Evolutionary conservation across 2,329 filamentous ascomycete species (phyloP).

Genomic region (Clonostachys solani): DNA sequence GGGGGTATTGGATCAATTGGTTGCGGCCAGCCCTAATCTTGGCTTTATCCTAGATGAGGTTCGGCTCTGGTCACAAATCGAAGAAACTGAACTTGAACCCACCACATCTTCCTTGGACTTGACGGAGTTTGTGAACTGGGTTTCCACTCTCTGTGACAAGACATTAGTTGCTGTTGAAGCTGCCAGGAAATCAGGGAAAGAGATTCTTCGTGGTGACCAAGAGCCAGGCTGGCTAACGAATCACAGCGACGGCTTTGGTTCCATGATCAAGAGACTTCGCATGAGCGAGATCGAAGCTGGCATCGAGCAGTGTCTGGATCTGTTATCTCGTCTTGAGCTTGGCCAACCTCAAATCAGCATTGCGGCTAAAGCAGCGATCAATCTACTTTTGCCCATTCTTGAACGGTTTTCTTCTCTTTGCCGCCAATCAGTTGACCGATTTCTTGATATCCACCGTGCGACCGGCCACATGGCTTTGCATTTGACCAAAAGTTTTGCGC

Average conservation of each 20-base stretch:
- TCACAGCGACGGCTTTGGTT: constrained; percentile 45
- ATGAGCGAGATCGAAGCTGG: constrained; percentile 46
- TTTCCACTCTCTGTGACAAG: constrained; percentile 66
- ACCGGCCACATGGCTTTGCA: constrained; percentile 72
- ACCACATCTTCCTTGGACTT: constrained; percentile 12
- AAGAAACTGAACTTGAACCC: constrained; percentile 2
- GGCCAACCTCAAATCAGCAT: constrained; percentile 14
- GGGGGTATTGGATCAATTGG: constrained; percentile 32
- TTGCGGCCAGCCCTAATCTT: constrained; percentile 46
- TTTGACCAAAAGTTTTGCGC: constrained; percentile 71
- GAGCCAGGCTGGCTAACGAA: constrained; percentile 26
- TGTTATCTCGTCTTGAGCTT: constrained; percentile 24
- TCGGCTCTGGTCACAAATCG: constrained; percentile 52
- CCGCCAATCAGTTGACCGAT: constrained; percentile 50
- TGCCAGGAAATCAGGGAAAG: constrained; percentile 50
- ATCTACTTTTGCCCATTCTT: constrained; percentile 58
- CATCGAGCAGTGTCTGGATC: constrained; percentile 29
- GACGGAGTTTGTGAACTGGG: constrained; percentile 46
- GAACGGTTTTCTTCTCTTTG: constrained; percentile 66
- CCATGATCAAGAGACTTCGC: constrained; percentile 55
- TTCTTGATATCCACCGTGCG: constrained; percentile 62
- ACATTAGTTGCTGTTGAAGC: constrained; percentile 78
- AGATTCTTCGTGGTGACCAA: constrained; percentile 25
- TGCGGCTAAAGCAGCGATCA: constrained; percentile 22
- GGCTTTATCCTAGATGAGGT: constrained; percentile 65